These are phyloP conservation scores for Pseudocercospora fijiensis DNA, from an alignment of 2,329 filamentous ascomycete genomes.

Conservation along the genomic window DNA sequence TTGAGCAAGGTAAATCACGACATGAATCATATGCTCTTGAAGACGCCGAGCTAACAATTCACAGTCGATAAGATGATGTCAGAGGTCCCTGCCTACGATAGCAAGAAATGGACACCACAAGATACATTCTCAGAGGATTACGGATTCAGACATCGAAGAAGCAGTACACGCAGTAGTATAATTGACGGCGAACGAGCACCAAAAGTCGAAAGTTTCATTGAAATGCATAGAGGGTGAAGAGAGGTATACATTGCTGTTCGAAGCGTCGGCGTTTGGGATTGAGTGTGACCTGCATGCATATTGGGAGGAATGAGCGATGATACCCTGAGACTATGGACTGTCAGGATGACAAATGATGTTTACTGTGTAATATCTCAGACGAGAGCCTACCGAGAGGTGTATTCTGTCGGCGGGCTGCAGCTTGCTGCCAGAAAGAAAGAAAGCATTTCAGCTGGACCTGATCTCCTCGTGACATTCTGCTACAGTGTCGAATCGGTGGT, in stretches of 20 bases:
- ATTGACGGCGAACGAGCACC: slow-evolving; percentile 4
- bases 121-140: slow-evolving; percentile 35
- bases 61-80: slow-evolving; percentile 44
- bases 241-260: not conserved
- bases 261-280: not conserved
- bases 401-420: not conserved
- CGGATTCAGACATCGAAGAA: slow-evolving; percentile 12
- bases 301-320: slow-evolving; percentile 11
- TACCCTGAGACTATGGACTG: slow-evolving; percentile 14
- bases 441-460: not conserved
- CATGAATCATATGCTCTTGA: not conserved
- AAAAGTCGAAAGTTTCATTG: slow-evolving; percentile 24
- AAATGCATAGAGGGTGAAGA: slow-evolving; percentile 19
- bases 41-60: not conserved
- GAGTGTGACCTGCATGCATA: not conserved
- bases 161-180: not conserved
- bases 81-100: slow-evolving; percentile 47
- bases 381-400: not conserved
- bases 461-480: too few species aligned
- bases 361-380: not conserved
- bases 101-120: slow-evolving; percentile 34
- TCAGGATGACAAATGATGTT: not conserved
- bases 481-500: too few species aligned
- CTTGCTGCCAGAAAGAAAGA: not conserved
- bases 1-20: slow-evolving; percentile 35